phyloP scores from a whole-genome alignment of 2,329 filamentous ascomycete species.

The Fusarium praegraminearum region DNA sequence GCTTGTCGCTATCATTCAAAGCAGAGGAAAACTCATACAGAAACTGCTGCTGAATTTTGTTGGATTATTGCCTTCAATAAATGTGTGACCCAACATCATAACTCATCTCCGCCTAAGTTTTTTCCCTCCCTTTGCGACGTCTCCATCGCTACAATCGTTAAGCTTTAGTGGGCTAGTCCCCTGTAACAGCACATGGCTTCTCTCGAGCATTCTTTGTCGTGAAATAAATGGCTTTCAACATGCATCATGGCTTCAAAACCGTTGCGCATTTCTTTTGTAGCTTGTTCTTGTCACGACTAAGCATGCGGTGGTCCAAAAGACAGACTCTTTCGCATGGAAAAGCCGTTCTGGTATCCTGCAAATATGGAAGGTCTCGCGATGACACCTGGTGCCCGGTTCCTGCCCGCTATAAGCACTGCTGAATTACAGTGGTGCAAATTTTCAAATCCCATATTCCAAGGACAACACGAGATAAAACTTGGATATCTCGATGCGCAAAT shows the following conservation, averaged over 20 bases:
- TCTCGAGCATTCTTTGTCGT: background rate
- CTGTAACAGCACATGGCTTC: background rate
- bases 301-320: accelerated
- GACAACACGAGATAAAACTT: background rate
- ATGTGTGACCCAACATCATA: background rate
- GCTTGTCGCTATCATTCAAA: background rate
- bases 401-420: background rate
- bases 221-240: background rate
- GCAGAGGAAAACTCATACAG: accelerated
- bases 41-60: background rate
- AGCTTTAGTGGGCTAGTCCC: background rate
- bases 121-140: background rate
- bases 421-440: background rate
- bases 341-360: background rate
- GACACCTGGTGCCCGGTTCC: no score
- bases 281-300: accelerated
- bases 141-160: background rate
- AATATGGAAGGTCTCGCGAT: no score
- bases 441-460: background rate
- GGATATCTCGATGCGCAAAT: background rate
- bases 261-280: background rate
- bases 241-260: no score
- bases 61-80: background rate
- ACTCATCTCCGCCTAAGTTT: background rate
- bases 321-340: background rate